phyloP scores from a whole-genome alignment of 176 grass and related monocot species.

The Chloris gayana region DNA sequence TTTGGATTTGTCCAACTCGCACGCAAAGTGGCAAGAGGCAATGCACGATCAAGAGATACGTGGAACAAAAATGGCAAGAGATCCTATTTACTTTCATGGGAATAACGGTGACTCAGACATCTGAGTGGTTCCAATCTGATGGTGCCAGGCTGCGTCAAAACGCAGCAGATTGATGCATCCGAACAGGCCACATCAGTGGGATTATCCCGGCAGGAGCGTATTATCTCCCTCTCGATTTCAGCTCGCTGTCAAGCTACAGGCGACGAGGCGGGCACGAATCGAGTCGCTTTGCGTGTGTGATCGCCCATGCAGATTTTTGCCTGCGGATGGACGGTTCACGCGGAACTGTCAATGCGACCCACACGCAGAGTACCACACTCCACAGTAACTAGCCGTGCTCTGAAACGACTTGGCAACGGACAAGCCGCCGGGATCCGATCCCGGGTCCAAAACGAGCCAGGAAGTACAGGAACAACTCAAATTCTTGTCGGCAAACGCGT shows the following conservation, averaged over 20 bases:
- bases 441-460: neutral
- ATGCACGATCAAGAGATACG: neutral
- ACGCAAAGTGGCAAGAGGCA: slow-evolving; percentile 13
- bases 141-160: neutral
- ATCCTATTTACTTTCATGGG: neutral
- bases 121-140: neutral
- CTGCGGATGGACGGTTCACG: neutral
- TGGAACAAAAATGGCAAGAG: neutral
- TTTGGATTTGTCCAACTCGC: neutral
- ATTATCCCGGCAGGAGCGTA: neutral
- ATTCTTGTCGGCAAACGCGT: slow-evolving; percentile 5
- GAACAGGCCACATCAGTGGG: neutral
- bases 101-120: neutral
- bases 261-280: neutral
- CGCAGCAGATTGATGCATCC: neutral
- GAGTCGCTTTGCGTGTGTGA: neutral
- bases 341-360: neutral
- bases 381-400: neutral
- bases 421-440: neutral
- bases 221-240: neutral
- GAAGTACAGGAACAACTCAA: neutral
- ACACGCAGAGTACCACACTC: neutral
- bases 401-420: neutral
- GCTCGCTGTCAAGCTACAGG: slow-evolving; percentile 13
- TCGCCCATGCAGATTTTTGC: slow-evolving; percentile 17